A percentile compares a stretch with the other conserved stretches of the same genome.
These are phyloP conservation scores for Fusarium sp. DNA, from an alignment of 2,329 filamentous ascomycete species.

Conservation along the genomic window DNA sequence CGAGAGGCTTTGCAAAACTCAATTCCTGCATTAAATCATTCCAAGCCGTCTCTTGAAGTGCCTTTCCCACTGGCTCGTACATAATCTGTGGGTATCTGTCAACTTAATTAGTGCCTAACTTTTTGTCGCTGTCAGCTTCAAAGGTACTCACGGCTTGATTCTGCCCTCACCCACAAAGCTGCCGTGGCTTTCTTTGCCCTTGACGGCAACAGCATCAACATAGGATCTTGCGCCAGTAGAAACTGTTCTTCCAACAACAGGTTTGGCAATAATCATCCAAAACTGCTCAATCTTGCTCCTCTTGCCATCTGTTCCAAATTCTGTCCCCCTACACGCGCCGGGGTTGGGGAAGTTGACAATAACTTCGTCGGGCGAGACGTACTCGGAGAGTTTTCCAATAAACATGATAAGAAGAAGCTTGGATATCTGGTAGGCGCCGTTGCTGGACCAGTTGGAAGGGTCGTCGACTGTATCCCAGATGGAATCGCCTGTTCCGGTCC, in stretches of 20 bases:
- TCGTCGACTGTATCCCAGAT: slow-evolving; percentile 33
- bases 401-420: slow-evolving; percentile 52
- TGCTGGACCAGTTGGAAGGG: slow-evolving; percentile 29
- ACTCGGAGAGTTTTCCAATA: slow-evolving; percentile 48
- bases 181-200: slow-evolving; percentile 38
- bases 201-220: slow-evolving; percentile 34
- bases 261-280: slow-evolving; percentile 9
- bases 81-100: slow-evolving; percentile 29
- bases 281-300: slow-evolving; percentile 23
- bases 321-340: slow-evolving; percentile 55
- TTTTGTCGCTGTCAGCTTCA: not conserved
- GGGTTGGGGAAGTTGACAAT: slow-evolving; percentile 59
- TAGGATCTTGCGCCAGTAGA: slow-evolving; percentile 35
- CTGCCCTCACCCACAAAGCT: slow-evolving; percentile 40
- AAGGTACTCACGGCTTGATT: slow-evolving; percentile 37
- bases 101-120: slow-evolving; percentile 2
- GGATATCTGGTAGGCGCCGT: slow-evolving; percentile 24
- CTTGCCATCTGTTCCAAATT: slow-evolving; percentile 48
- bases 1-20: slow-evolving; percentile 27
- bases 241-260: slow-evolving; percentile 18
- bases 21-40: slow-evolving; percentile 36
- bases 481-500: slow-evolving; percentile 31
- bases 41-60: slow-evolving; percentile 34
- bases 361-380: slow-evolving; percentile 51
- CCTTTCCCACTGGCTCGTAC: slow-evolving; percentile 31